Evolutionary conservation across 2,329 filamentous ascomycete genomes (phyloP).

Genomic region (Penicillium verrucosum): DNA sequence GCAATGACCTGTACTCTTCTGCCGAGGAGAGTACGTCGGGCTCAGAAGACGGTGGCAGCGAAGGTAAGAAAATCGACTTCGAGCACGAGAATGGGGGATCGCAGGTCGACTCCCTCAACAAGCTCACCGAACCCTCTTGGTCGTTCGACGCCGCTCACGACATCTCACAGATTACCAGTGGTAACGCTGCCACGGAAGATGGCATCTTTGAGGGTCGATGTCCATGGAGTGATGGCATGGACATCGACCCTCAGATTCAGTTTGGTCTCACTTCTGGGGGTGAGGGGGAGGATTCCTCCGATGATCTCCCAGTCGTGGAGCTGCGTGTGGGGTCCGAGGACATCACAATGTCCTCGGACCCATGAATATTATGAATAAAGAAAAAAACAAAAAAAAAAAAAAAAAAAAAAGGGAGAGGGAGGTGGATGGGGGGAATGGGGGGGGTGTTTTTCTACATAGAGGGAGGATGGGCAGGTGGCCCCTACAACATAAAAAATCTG

Average conservation of each 20-base stretch:
- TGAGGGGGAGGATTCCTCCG: conserved; percentile 33
- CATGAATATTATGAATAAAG: conserved; percentile 2
- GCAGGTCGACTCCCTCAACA: conserved; percentile 23
- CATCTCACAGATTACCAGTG: conserved; percentile 28
- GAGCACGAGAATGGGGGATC: conserved; percentile 20
- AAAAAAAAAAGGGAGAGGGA: neutral
- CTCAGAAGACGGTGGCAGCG: conserved; percentile 13
- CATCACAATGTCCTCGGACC: conserved; percentile 22
- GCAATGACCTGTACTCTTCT: conserved; percentile 28
- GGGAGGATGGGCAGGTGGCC: neutral
- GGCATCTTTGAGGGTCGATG: conserved; percentile 33
- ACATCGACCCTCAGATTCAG: conserved; percentile 27
- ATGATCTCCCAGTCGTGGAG: conserved; percentile 44
- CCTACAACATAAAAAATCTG: conserved; percentile 5
- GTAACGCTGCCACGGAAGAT: conserved; percentile 28
- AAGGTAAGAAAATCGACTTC: conserved; percentile 37
- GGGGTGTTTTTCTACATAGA: neutral
- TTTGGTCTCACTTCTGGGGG: conserved; percentile 26
- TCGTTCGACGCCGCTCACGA: conserved; percentile 37
- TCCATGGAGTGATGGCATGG: conserved; percentile 30
- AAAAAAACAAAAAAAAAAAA: neutral
- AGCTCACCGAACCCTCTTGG: conserved; percentile 33
- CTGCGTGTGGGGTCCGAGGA: conserved; percentile 39
- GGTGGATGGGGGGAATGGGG: neutral
- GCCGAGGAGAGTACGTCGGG: conserved; percentile 21